Base-by-base conservation (phyloP, 805 yeast species). In the Hanseniaspora guilliermondii region DNA sequence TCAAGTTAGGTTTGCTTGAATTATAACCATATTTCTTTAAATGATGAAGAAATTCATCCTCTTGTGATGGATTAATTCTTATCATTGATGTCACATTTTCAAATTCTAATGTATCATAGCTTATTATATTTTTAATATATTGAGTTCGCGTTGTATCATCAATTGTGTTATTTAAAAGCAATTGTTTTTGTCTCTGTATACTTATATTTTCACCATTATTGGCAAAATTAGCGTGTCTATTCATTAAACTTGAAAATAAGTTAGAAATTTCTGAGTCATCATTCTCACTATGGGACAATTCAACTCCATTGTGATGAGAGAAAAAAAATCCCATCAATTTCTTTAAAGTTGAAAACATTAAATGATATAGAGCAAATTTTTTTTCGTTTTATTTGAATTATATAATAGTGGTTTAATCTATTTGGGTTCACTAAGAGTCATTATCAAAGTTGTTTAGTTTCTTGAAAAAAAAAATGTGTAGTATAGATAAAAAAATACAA, bases 171-270 rank as follows among this genome's bases (percentile, higher is more conserved):
- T 32, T 50, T 5, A 36, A 11, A 25, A 50, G 19, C 17, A 50
- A 16, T 16, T 50, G 54, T 19, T 50, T 50, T 42, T 50, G 37
- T 17, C 30, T 50, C 21, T 50, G 54, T n/a, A 50, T 42, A 22
- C 48, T 50, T 3, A 50, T 4, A 14, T 35, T 40, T 7, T 36
- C 35, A 17, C 40, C 35, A 6, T 16, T 16, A 9, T 8, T 2
- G 1, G 35, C 3, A 5, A 27, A 3, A 21, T 16, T 25, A 7
- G 7, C 24, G 19, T 3, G 12, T 7, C 19, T 42, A n/a, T 7
- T 6, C 35, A 27, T 42, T 4, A 27, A 27, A 3, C 36, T 42
- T 24, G 47, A 25, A 4, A 21, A 24, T 17, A 42, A 16, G 14
- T 21, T 21, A 42, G 47, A 35, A 27, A 16, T 19, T 8, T 40